These are phyloP conservation scores for Berkeleyomyces rouxiae DNA, from an alignment of 2,329 filamentous ascomycete genomes.

Conservation along the genomic window DNA sequence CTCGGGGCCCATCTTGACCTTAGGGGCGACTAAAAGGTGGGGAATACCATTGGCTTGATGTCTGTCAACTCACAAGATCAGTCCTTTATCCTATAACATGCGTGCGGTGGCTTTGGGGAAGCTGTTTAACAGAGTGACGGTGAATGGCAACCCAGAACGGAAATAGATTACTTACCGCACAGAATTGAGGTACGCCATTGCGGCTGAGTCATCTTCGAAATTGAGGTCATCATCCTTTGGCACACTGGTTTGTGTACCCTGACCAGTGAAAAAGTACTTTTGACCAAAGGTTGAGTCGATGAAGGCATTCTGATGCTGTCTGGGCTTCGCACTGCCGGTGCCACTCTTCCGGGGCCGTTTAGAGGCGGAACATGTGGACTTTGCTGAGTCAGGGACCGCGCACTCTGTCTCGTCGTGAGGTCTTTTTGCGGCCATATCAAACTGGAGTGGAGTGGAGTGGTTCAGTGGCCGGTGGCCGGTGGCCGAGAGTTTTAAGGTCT, in stretches of 20 bases:
- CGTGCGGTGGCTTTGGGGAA: background rate
- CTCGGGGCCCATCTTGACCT: slow-evolving; percentile 30
- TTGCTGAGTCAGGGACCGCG: background rate
- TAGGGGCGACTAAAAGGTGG: slow-evolving; percentile 49
- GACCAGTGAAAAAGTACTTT: slow-evolving; percentile 52
- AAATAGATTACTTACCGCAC: slow-evolving; percentile 40
- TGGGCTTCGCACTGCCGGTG: slow-evolving; percentile 26
- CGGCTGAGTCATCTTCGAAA: slow-evolving; percentile 51
- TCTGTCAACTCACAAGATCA: slow-evolving; percentile 43
- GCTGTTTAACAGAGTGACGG: background rate
- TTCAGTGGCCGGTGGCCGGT: background rate
- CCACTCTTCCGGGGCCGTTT: slow-evolving; percentile 6
- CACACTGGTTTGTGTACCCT: slow-evolving; percentile 31
- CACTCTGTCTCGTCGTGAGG: background rate
- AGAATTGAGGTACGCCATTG: slow-evolving; percentile 52
- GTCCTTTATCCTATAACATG: slow-evolving; percentile 15
- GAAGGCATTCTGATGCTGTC: slow-evolving; percentile 26
- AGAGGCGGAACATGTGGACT: background rate
- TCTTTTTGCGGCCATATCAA: slow-evolving; percentile 9
- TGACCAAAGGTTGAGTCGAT: slow-evolving; percentile 54
- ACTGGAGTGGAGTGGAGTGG: background rate
- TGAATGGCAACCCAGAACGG: background rate
- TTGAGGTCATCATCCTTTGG: slow-evolving; percentile 41
- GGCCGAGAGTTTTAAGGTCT: background rate
- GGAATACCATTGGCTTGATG: slow-evolving; percentile 61